Evolutionary conservation across 2,329 filamentous ascomycete genomes (phyloP), one percentile per base, ranked within the genome.

Genomic region (Rhynchosporium agropyri): DNA sequence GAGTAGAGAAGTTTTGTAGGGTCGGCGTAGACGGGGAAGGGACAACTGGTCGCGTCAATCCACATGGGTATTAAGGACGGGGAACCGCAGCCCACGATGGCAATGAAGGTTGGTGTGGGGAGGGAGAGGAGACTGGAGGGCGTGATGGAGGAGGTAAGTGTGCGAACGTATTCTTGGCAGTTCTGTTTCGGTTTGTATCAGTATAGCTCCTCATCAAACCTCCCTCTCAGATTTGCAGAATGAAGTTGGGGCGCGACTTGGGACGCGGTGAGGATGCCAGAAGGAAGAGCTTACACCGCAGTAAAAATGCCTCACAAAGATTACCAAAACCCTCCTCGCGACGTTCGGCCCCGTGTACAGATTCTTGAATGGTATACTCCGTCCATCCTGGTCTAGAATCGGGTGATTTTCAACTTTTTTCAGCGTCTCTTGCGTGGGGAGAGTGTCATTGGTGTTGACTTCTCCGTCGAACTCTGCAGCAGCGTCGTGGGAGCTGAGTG

Each of bases 1-100:
- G 79, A 74, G 73, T 86, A 85, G 1, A 87, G 75, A 53, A 79
- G 78, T 60, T 78, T 77, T 0, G 79, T 79, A 0, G 84, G 83
- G 65, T 87, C 84, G 10, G 83, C 79, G 75, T 84, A 87, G 63
- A 86, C 79, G 8, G 81, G 80, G 71, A 82, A 87, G 0, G 79
- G 76, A 64, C 82, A 84, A 8, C 65, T 65, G 0, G 83, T 84
- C 38, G 77, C 73, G 36, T 75, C 67, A 9, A 71, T 73, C 70
- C 86, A 86, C 73, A 79, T 80, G 36, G 78, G 71, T 58, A 87
- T 86, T 4, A 86, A 73, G n/a, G 78, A 76, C 2, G 81, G 80
- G 9, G 78, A 75, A 5, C 85, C 85, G 71, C 82, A 85, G 53
- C 84, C 84, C 57, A 87, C 79, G 45, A 87, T 76, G 40, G 78